These are phyloP conservation scores for Pythium vanterpoolii DNA, from an alignment of 352 stramenopile species.

Conservation along the genomic window DNA sequence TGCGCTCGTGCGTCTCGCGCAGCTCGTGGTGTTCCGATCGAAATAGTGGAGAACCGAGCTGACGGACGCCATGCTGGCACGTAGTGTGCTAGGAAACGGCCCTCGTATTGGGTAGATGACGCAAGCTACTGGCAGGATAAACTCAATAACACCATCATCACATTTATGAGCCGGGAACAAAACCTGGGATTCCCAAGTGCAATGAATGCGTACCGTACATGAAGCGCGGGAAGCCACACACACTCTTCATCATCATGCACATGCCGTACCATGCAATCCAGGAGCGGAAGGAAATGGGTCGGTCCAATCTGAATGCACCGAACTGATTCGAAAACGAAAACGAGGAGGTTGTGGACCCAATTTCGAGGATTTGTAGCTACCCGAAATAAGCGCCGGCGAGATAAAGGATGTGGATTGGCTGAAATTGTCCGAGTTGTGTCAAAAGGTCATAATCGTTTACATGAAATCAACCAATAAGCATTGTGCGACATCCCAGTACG, in stretches of 20 bases:
- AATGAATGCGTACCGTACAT: not conserved
- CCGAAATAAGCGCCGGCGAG: too few species aligned
- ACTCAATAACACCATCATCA: not conserved
- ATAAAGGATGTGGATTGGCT: slow-evolving; percentile 3
- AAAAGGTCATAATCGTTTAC: not conserved
- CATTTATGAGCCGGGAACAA: too few species aligned
- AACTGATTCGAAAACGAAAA: not conserved
- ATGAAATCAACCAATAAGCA: not conserved
- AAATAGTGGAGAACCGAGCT: slow-evolving; percentile 62
- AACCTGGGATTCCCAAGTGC: not conserved
- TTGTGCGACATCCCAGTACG: not conserved
- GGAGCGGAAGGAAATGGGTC: not conserved
- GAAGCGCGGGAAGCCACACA: not conserved
- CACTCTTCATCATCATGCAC: not conserved
- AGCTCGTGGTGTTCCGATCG: slow-evolving; percentile 84
- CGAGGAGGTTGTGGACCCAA: not conserved
- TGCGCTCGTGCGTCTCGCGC: slow-evolving; percentile 82
- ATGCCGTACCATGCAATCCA: not conserved
- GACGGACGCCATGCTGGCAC: too few species aligned
- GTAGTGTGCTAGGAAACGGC: too few species aligned
- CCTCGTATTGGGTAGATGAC: too few species aligned
- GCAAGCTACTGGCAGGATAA: not conserved
- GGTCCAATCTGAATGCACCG: slow-evolving; percentile 1
- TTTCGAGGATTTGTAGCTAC: too few species aligned
- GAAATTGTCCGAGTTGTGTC: not conserved